Evolutionary conservation across 2,329 filamentous ascomycete genomes (phyloP), one percentile per base, ranked within the genome.

Genomic region (Septoria petroselini): DNA sequence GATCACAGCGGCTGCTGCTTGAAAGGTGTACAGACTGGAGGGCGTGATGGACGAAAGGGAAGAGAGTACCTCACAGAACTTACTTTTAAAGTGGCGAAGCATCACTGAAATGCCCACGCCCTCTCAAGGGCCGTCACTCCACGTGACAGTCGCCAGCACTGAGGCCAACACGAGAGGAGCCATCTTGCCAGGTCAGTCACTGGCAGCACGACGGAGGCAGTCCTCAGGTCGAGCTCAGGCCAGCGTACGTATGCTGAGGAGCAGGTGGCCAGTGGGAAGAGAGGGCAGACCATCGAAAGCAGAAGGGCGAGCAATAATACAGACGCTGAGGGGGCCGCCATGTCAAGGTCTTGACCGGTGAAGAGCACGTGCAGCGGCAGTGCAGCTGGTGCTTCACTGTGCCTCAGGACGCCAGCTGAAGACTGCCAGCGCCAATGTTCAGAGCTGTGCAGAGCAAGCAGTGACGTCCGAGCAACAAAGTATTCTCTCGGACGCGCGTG

Each of bases 321-420:
- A 18, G 19, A n/a, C 11, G 15, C 8, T 12, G 35, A 29, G 19
- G 43, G 39, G 43, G 43, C 17, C 33, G 43, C 43, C 43, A 18
- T 39, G 15, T 5, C 5, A 27, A 27, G 43, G 14, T 9, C 17
- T 27, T 33, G 31, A 46, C 43, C 43, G 43, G 43, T 39, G 33
- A 46, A 37, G 35, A 25, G 30, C 43, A 46, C 43, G 43, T 39
- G 34, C 21, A 27, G 23, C 33, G 34, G 43, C 43, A 33, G 43
- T 39, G 34, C 33, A 39, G 34, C 18, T 27, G 11, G 19, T 19
- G 37, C 14, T 12, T 23, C 15, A 18, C 43, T 39, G 12, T 25
- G 34, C 43, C 43, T 39, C 34, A 39, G 34, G 43, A 38, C 43
- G 45, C 37, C 35, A 31, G 17, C 30, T 40, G n/a, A 12, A 15